Evolutionary conservation across 805 yeast genomes (phyloP), one percentile per base, ranked within the genome.

Genomic region (Starmera amethionina): DNA sequence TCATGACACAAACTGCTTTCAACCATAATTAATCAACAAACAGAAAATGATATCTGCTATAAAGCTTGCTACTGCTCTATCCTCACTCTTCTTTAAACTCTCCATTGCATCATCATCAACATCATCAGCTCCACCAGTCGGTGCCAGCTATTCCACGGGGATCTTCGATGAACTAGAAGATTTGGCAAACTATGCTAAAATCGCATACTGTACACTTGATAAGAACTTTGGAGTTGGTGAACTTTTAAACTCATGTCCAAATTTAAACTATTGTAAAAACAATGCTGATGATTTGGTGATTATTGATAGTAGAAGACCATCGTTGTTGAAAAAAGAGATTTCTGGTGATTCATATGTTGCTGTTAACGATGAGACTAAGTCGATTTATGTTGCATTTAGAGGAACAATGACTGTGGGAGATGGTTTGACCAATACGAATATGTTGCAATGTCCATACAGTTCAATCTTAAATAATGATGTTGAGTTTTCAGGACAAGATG

Each of bases 341-440:
- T 58, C 61, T 2, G 81, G 84, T 1, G 64, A 78, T 4, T 85
- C 83, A 0, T 69, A 59, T 49, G 63, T 75, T 19, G 73, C 76
- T 8, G 60, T 69, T 9, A 82, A 78, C 52, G 68, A 67, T 44
- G 46, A 47, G 3, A 51, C 55, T 16, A 53, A 65, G 35, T 64
- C 69, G 37, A 60, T 82, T 5, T 54, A 71, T 16, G 55, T 79
- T 34, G 73, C 66, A 0, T 79, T 77, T 47, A 68, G 87, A 59
- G 93, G 93, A 5, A 75, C 87, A 0, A 60, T 77, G 2, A 68
- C 79, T 8, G 54, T 66, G 13, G 65, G 68, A 34, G 93, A 84
- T 53, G 78, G 84, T 81, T 41, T 68, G 11, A 67, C 76, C 29
- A 82, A 84, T 58, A 62, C 80, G 37, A 65, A 68, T 32, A 64